Conservation (phyloP, 2,329 filamentous ascomycete species). For the Clarireedia homoeocarpa region DNA sequence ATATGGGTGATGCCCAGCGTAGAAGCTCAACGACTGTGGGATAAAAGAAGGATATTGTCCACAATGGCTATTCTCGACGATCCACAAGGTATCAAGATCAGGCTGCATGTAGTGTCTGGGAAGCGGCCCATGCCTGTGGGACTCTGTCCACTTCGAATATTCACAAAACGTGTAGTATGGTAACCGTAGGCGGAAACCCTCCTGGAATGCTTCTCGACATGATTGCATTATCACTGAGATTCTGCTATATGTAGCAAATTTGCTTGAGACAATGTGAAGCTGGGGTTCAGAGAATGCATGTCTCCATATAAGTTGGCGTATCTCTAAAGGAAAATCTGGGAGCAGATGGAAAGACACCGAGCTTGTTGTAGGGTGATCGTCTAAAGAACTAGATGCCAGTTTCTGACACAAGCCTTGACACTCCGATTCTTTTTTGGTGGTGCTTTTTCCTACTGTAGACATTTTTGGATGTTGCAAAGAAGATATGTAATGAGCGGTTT, state of each 20-base stretch:
- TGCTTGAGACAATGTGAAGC: background rate
- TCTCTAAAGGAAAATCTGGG: background rate
- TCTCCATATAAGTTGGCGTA: background rate
- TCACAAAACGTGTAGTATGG: background rate
- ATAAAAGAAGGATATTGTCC: background rate
- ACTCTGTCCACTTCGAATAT: background rate
- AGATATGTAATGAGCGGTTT: no score
- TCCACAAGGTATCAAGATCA: background rate
- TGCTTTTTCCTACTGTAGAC: no score
- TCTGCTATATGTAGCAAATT: background rate
- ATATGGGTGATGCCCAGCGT: background rate
- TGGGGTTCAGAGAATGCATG: background rate
- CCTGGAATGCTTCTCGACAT: background rate
- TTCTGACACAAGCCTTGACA: no score
- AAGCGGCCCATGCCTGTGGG: background rate
- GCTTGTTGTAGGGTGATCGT: background rate
- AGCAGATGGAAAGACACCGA: background rate
- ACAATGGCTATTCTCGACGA: background rate
- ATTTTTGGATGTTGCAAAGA: no score
- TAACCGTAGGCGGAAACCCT: background rate
- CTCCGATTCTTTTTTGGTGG: no score
- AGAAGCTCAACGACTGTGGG: background rate
- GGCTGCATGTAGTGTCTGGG: conserved; percentile 3
- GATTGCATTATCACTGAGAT: background rate
- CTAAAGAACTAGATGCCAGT: background rate